Evolutionary conservation across 495 filamentous ascomycete genomes (phyloP), one percentile per base, ranked within the genome.

Genomic region (Daldinia childiae): DNA sequence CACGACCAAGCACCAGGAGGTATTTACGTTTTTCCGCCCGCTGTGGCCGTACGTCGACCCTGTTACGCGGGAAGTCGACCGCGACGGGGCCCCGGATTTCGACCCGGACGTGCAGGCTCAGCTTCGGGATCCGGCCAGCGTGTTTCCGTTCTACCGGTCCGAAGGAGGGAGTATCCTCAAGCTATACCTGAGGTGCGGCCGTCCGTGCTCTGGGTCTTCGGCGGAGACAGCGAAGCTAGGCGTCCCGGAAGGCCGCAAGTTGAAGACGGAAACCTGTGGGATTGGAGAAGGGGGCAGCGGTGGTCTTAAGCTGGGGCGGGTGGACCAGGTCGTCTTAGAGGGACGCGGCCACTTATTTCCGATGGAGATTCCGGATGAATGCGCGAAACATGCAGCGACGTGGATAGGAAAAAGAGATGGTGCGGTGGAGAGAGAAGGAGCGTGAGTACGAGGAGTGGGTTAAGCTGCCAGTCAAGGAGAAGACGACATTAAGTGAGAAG

Each of bases 191-290:
- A 85, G 66, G 80, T 99, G 36, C 87, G 91, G 2, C 93, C 95
- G 0, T 90, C 88, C n/a, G 90, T 91, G 19, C 80, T 97, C 19
- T 99, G 93, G 80, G 82, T 98, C 52, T 93, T 94, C 77, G 95
- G 89, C 30, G 86, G 79, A 6, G 80, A 84, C 36, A 92, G 89
- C 9, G 78, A 87, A 87, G 6, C 83, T 97, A 69, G 91, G 87
- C 26, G 39, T 73, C 0, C 88, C 90, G 0, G 77, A 79, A 1
- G 58, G 79, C 8, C 82, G 87, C 38, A 76, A 83, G 30, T 67
- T 82, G 29, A 93, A 91, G 78, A 80, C 92, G 78, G 81, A 83
- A n/a, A 69, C 77, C 8, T 93, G 91, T 6, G 92, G 92, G 3
- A 72, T 79, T 0, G 91, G 90, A 0, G 61, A 82, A 2, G 90